Percentiles rank a stretch among this genome's conserved stretches.
These are phyloP conservation scores for Arthrinium puccinioides DNA, from an alignment of 2,329 filamentous ascomycete genomes.

Conservation along the genomic window DNA sequence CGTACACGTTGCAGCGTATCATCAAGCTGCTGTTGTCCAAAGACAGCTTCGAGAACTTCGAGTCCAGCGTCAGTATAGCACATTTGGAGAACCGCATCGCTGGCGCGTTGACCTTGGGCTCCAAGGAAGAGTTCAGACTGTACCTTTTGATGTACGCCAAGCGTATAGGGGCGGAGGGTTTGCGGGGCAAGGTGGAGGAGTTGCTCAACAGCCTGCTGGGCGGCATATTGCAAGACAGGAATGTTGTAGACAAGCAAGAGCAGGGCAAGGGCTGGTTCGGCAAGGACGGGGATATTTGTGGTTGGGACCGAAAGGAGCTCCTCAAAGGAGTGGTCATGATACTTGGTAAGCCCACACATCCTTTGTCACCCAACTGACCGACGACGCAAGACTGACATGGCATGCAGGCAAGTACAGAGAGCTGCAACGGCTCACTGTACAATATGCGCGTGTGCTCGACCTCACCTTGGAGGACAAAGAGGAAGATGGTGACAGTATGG, in stretches of 20 bases:
- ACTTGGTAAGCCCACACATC: conserved; percentile 56
- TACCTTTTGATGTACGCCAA: conserved; percentile 99
- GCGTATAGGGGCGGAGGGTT: conserved; percentile 81
- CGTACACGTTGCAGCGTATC: conserved; percentile 83
- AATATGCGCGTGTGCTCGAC: conserved; percentile 80
- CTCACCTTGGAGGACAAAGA: conserved; percentile 44
- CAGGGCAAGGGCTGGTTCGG: conserved; percentile 55
- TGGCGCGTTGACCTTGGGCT: conserved; percentile 74
- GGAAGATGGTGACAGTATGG: conserved; percentile 30
- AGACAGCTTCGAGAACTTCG: conserved; percentile 88
- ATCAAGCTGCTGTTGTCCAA: conserved; percentile 83
- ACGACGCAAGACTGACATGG: conserved; percentile 13
- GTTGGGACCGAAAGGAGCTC: conserved; percentile 83
- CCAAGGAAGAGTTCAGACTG: conserved; percentile 85
- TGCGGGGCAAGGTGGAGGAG: conserved; percentile 87
- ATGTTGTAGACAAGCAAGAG: conserved; percentile 31
- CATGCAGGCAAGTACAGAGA: conserved; percentile 83
- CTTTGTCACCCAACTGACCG: conserved; percentile 16
- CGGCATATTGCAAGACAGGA: conserved; percentile 56
- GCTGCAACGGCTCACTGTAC: conserved; percentile 87
- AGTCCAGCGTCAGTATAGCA: conserved; percentile 84
- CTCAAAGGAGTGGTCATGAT: conserved; percentile 88
- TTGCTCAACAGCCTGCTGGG: conserved; percentile 76
- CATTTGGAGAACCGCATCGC: conserved; percentile 94
- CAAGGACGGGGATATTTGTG: conserved; percentile 68